These are phyloP conservation scores for Candida ovalis DNA, from an alignment of 805 yeast species.

Conservation along the genomic window DNA sequence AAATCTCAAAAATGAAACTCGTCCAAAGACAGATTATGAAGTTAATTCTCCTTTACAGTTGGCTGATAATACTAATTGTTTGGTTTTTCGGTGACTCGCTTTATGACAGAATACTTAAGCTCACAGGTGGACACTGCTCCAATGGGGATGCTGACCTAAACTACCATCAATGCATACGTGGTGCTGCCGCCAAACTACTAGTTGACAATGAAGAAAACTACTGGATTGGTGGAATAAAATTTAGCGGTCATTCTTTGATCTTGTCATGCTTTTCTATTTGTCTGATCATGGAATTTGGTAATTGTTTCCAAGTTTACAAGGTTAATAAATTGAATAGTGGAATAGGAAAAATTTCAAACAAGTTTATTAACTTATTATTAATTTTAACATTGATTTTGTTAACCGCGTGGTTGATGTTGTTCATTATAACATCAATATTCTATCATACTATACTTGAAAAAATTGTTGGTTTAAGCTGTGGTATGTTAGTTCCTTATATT, in stretches of 20 bases:
- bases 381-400: constrained; percentile 12
- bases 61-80: constrained; percentile 22
- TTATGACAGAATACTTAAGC: constrained; percentile 30
- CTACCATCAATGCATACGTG: constrained; percentile 20
- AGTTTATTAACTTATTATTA: background rate
- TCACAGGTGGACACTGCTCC: constrained; percentile 38
- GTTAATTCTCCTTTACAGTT: constrained; percentile 14
- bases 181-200: background rate
- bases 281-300: constrained; percentile 22
- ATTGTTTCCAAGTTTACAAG: constrained; percentile 7
- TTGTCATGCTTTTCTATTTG: constrained; percentile 32
- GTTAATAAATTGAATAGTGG: constrained; percentile 3
- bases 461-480: constrained; percentile 39
- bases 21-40: constrained; percentile 18
- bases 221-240: constrained; percentile 39
- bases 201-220: constrained; percentile 15
- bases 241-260: constrained; percentile 41
- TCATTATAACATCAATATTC: constrained; percentile 42
- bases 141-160: constrained; percentile 14
- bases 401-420: constrained; percentile 37
- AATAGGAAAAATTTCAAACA: background rate
- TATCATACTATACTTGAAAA: constrained; percentile 48
- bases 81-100: constrained; percentile 34
- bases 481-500: constrained; percentile 31
- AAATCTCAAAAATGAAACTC: constrained; percentile 2